Base-by-base conservation (phyloP, 2,329 filamentous ascomycete species). In the Fusarium sp. region DNA sequence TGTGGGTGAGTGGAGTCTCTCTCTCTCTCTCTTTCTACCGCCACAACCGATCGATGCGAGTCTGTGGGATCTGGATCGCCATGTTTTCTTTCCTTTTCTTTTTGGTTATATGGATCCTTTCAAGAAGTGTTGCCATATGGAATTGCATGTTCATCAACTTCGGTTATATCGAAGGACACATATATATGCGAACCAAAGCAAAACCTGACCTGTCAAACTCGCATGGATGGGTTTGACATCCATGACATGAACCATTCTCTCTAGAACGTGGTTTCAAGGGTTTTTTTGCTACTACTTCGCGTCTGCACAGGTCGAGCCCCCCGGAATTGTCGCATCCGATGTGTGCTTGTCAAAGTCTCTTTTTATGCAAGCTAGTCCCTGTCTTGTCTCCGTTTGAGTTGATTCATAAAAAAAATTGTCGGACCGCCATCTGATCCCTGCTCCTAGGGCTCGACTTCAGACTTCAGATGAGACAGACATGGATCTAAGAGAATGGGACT, bases 31-130 rank as follows among this genome's bases (percentile, higher is more conserved):
- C 25, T 23, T 8, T 14, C 40, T 38, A 23, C 58, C 49, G 68
- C 68, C 68, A 69, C 68, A 70, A 70, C 68, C 68, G 65, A 70
- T 70, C 65, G 62, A 68, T 62, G 59, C 44, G 58, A 61, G 27
- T 18, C 33, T 56, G 64, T 66, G 54, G 53, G 58, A 68, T 58
- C 23, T 58, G 38, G 56, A 46, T 42, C 58, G 34, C 44, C 50
- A 33, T 7, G 27, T 23, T 44, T 16, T 49, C 27, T 46, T 49
- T 16, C 23, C 14, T 27, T 46, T 25, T 27, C 20, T 14, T 44
- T 44, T 9, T 23, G 11, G 18, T 27, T 49, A 27, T 49, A 27
- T 49, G 44, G 44, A 49, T 16, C 44, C 44, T 49, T 49, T 16
- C 9, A 3, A 14, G 14, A 7, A 27, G 14, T 49, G 44, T 49